A percentile compares a stretch with the other conserved stretches of the same genome.
Conservation (phyloP, 169 alveolate species). For the Plasmodium malariae region DNA sequence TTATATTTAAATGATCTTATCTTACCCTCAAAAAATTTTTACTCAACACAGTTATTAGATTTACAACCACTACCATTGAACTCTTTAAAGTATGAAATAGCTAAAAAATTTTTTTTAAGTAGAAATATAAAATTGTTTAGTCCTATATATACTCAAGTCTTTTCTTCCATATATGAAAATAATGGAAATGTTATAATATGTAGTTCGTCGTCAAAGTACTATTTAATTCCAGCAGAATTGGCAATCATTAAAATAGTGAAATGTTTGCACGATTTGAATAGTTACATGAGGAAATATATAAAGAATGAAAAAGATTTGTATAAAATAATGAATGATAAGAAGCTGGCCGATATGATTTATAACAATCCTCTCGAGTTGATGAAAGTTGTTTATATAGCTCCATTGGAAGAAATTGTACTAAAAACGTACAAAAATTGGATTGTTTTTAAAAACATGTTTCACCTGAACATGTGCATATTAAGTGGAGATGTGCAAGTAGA, state of each 20-base stretch:
- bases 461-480: slow-evolving; percentile 79
- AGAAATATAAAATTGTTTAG: slow-evolving; percentile 74
- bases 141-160: slow-evolving; percentile 82
- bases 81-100: slow-evolving; percentile 89
- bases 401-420: slow-evolving; percentile 45
- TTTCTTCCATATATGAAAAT: slow-evolving; percentile 78
- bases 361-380: slow-evolving; percentile 21
- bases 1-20: slow-evolving; percentile 84
- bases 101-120: slow-evolving; percentile 85
- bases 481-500: slow-evolving; percentile 92
- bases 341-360: slow-evolving; percentile 2
- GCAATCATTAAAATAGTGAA: slow-evolving; percentile 10
- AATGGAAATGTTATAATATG: slow-evolving; percentile 80
- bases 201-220: slow-evolving; percentile 73
- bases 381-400: slow-evolving; percentile 71
- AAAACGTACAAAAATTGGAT: slow-evolving; percentile 64
- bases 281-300: slow-evolving; percentile 21
- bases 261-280: not conserved
- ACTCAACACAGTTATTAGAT: slow-evolving; percentile 96
- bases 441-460: not conserved
- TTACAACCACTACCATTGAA: slow-evolving; percentile 95
- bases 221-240: slow-evolving; percentile 58
- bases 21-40: slow-evolving; percentile 93
- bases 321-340: slow-evolving; percentile 44
- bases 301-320: slow-evolving; percentile 18